Conservation (phyloP, 176 grass and related monocot genomes). For the Chloris gayana region DNA sequence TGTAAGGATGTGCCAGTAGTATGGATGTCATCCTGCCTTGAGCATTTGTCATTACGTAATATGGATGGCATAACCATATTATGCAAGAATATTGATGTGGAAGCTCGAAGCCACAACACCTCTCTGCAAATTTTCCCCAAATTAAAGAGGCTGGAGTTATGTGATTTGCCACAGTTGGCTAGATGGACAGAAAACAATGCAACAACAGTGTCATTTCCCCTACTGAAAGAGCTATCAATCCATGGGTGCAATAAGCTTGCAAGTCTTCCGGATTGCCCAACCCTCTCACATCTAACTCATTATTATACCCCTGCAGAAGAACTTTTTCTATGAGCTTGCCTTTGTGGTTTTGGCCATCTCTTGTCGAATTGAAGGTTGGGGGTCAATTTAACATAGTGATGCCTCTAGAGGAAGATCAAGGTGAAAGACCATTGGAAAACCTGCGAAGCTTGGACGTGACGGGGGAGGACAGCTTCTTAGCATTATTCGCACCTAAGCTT, state of each 20-base stretch:
- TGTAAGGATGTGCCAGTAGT: not conserved
- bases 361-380: not conserved
- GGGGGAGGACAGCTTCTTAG: not conserved
- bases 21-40: not conserved
- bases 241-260: accelerated
- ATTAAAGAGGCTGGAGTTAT: not conserved
- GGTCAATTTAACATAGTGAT: not conserved
- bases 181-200: not conserved
- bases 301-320: too few relatives aligned
- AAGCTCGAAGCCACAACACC: not conserved
- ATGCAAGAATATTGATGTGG: not conserved
- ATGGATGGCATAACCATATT: not conserved
- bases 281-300: not conserved
- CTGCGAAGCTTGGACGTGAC: not conserved
- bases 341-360: not conserved
- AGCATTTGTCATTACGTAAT: accelerated
- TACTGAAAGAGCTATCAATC: not conserved
- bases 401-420: not conserved
- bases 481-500: not conserved
- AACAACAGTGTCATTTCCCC: not conserved
- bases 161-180: not conserved
- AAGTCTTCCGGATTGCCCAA: not conserved
- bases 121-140: not conserved
- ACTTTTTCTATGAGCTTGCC: not conserved
- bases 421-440: not conserved